Conservation (phyloP, 306 rosid genomes). For the Oxytropis ochrocephala region DNA sequence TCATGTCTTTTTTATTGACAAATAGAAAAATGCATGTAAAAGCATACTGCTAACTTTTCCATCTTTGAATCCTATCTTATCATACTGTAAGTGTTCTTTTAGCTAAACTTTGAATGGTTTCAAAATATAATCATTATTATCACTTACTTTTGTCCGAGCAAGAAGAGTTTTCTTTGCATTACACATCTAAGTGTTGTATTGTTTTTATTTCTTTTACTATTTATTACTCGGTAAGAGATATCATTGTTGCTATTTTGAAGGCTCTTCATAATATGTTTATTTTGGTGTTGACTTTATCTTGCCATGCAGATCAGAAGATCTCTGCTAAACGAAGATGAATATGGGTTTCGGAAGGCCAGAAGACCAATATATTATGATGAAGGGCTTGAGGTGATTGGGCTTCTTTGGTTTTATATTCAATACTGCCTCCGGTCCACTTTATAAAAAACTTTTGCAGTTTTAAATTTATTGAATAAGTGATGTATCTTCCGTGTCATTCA, state of each 20-base stretch:
- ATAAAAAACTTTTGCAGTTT: too few species aligned
- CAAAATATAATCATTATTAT: background rate
- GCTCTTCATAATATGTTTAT: background rate
- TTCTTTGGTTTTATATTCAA: background rate
- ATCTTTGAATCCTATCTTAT: background rate
- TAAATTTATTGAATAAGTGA: too few species aligned
- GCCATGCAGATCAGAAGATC: constrained; percentile 75
- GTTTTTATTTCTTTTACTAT: constrained; percentile 1
- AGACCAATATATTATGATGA: constrained; percentile 84
- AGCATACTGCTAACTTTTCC: background rate
- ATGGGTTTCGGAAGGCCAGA: constrained; percentile 80
- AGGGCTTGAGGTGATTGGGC: constrained; percentile 73
- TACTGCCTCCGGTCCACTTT: too few species aligned
- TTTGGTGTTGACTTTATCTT: constrained; percentile 18
- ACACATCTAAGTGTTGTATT: background rate
- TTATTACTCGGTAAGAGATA: background rate
- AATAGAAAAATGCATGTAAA: background rate
- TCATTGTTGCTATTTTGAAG: background rate
- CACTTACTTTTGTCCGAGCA: background rate
- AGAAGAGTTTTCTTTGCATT: background rate
- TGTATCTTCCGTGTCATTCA: too few species aligned
- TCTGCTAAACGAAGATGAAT: constrained; percentile 73
- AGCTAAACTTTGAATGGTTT: constrained; percentile 12
- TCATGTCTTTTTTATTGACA: background rate
- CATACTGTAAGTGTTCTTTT: background rate